Evolutionary conservation across 495 filamentous ascomycete species (phyloP).

Genomic region (Durotheca rogersii): DNA sequence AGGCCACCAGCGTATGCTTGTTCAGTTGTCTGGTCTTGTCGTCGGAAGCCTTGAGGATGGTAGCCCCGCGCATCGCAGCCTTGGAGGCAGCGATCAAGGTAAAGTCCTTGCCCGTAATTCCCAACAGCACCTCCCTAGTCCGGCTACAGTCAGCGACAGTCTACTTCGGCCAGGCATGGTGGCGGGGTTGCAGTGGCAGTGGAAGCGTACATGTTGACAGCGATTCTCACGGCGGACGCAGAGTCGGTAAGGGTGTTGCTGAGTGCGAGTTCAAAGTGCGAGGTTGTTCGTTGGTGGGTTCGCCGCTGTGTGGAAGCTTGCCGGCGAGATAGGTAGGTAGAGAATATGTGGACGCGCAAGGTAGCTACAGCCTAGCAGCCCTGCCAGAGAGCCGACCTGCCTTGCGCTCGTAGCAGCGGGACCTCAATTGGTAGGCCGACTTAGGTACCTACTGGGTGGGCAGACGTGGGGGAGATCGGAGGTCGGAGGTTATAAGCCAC

Average conservation of each 20-base stretch:
- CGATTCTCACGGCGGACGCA: slow-evolving; percentile 2
- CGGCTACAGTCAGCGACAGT: slow-evolving; percentile 13
- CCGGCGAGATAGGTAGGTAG: slow-evolving; percentile 3
- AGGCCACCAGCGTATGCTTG: slow-evolving; percentile 94
- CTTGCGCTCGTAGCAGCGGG: not conserved
- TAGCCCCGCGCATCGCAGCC: slow-evolving; percentile 94
- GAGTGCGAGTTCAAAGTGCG: slow-evolving; percentile 8
- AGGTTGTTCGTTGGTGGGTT: slow-evolving; percentile 15
- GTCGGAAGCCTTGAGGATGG: slow-evolving; percentile 92
- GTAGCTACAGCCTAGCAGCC: slow-evolving; percentile 42
- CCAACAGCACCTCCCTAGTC: slow-evolving; percentile 91
- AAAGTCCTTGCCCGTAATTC: slow-evolving; percentile 98
- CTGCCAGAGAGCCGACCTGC: slow-evolving; percentile 6
- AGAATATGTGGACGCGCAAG: slow-evolving; percentile 36
- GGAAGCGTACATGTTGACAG: slow-evolving; percentile 38
- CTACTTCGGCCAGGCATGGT: not conserved
- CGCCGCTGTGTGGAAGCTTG: not conserved
- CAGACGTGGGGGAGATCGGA: slow-evolving; percentile 10
- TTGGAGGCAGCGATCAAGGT: slow-evolving; percentile 96
- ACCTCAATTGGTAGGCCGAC: too few relatives aligned
- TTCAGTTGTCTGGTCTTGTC: slow-evolving; percentile 93
- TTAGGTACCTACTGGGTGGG: not conserved
- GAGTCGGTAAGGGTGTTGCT: not conserved
- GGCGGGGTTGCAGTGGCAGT: too few relatives aligned
- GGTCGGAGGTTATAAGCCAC: slow-evolving; percentile 24